Evolutionary conservation across 108 stramenopile genomes (phyloP).

Genomic region (Cyclotella choctawhatcheeana): DNA sequence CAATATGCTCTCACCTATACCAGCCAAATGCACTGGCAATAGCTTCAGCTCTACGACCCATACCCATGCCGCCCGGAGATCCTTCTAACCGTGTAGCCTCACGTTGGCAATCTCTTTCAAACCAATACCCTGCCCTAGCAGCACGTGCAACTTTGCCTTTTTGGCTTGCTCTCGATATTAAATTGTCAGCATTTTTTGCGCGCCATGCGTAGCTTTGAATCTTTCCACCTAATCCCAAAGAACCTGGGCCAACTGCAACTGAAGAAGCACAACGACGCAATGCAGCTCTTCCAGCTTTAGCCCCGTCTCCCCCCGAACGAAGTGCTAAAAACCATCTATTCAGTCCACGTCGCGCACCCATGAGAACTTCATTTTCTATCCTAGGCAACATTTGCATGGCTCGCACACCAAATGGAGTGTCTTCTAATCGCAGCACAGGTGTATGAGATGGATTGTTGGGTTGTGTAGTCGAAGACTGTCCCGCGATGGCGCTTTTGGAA

Average conservation of each 20-base stretch:
- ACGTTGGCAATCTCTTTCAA: conserved; percentile 80
- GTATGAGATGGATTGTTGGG: conserved; percentile 22
- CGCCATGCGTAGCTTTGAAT: conserved; percentile 85
- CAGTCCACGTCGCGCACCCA: conserved; percentile 78
- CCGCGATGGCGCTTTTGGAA: background rate
- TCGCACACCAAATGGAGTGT: conserved; percentile 88
- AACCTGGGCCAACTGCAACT: conserved; percentile 75
- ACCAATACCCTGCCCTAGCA: conserved; percentile 84
- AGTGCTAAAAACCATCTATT: conserved; percentile 88
- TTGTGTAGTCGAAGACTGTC: background rate
- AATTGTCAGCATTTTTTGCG: conserved; percentile 86
- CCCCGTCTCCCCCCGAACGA: conserved; percentile 89
- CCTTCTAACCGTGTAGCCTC: conserved; percentile 74
- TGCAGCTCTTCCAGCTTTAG: conserved; percentile 87
- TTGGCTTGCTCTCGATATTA: conserved; percentile 75
- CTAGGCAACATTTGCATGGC: conserved; percentile 86
- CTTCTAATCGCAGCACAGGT: conserved; percentile 63
- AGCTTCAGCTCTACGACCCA: conserved; percentile 83
- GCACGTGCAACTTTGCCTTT: conserved; percentile 76
- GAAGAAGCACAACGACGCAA: conserved; percentile 71
- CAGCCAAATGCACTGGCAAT: conserved; percentile 90
- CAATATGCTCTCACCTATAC: too few relatives aligned
- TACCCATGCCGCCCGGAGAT: conserved; percentile 55
- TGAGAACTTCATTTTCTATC: conserved; percentile 89
- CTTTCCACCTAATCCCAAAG: conserved; percentile 80